These are phyloP conservation scores for Hanseniaspora nectarophila DNA, from an alignment of 805 yeast genomes.

Conservation along the genomic window DNA sequence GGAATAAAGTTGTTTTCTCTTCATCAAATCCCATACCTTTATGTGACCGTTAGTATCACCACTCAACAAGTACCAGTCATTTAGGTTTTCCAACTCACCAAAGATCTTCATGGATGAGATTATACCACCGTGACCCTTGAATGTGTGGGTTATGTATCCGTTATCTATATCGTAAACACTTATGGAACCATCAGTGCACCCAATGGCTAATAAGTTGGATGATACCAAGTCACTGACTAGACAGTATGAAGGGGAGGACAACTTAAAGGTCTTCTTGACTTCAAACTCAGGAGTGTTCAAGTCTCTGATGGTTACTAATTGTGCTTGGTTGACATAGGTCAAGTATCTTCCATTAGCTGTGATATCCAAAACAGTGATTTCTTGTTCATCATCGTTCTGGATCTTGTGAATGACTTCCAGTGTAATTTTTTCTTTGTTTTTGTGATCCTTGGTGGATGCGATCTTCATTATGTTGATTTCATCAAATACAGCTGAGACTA, in stretches of 20 bases:
- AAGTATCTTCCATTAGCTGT: slow-evolving; percentile 64
- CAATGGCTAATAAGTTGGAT: slow-evolving; percentile 78
- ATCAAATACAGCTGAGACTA: slow-evolving; percentile 75
- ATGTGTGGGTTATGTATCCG: slow-evolving; percentile 75
- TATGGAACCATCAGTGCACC: slow-evolving; percentile 87
- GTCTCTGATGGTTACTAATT: slow-evolving; percentile 57
- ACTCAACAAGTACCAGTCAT: slow-evolving; percentile 67
- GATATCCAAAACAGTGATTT: slow-evolving; percentile 58
- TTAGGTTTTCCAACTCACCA: slow-evolving; percentile 53
- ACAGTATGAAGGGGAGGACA: slow-evolving; percentile 73
- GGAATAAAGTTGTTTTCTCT: slow-evolving; percentile 54
- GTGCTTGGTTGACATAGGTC: slow-evolving; percentile 71
- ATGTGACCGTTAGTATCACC: slow-evolving; percentile 50
- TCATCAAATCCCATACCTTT: slow-evolving; percentile 53
- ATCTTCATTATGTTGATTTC: slow-evolving; percentile 62
- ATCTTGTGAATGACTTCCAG: slow-evolving; percentile 33
- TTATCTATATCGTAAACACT: slow-evolving; percentile 87
- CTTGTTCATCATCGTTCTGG: slow-evolving; percentile 74
- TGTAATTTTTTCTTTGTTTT: slow-evolving; percentile 12
- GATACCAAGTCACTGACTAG: slow-evolving; percentile 59
- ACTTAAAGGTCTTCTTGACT: slow-evolving; percentile 41
- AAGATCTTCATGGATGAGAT: slow-evolving; percentile 62
- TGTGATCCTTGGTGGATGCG: slow-evolving; percentile 37
- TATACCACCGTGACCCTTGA: slow-evolving; percentile 88
- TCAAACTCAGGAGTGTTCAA: slow-evolving; percentile 26